Conservation (phyloP, 1,284 basidiomycete genomes). For the Malassezia slooffiae region DNA sequence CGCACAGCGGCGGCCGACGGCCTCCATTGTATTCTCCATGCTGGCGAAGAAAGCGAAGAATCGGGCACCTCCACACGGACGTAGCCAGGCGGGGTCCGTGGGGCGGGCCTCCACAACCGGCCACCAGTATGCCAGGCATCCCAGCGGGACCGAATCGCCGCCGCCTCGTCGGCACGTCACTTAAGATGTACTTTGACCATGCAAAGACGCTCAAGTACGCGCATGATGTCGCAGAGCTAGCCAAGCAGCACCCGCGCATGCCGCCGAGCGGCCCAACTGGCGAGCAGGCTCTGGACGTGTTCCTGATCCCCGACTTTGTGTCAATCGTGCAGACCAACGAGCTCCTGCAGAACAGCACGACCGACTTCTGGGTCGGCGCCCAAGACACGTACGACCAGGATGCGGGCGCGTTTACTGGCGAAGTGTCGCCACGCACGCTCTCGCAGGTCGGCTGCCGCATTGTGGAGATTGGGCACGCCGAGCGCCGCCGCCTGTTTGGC, state of each 20-base stretch:
- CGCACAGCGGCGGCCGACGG: slow-evolving; percentile 10
- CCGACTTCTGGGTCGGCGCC: slow-evolving; percentile 25
- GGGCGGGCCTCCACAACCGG: too few species aligned
- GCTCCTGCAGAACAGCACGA: slow-evolving; percentile 9
- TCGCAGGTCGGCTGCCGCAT: slow-evolving; percentile 28
- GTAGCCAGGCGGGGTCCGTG: too few species aligned
- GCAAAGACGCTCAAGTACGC: slow-evolving; percentile 19
- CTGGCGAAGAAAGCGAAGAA: neutral
- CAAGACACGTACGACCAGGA: slow-evolving; percentile 33
- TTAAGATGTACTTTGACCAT: slow-evolving; percentile 44
- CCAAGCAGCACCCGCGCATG: slow-evolving; percentile 8
- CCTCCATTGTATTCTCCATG: slow-evolving; percentile 15
- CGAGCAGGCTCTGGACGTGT: slow-evolving; percentile 19
- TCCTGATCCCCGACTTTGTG: slow-evolving; percentile 40
- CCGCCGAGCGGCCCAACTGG: neutral
- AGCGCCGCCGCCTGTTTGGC: slow-evolving; percentile 28
- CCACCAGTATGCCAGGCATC: neutral
- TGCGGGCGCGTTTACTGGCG: slow-evolving; percentile 33
- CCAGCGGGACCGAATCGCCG: neutral
- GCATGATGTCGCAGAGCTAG: neutral
- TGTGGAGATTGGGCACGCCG: slow-evolving; percentile 41
- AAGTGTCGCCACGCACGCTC: slow-evolving; percentile 33
- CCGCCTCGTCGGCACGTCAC: slow-evolving; percentile 36
- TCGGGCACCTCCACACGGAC: too few species aligned
- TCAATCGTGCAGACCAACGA: slow-evolving; percentile 19